Base-by-base conservation (phyloP, 164 flowering plant species). In the Chimonanthus praecox region DNA sequence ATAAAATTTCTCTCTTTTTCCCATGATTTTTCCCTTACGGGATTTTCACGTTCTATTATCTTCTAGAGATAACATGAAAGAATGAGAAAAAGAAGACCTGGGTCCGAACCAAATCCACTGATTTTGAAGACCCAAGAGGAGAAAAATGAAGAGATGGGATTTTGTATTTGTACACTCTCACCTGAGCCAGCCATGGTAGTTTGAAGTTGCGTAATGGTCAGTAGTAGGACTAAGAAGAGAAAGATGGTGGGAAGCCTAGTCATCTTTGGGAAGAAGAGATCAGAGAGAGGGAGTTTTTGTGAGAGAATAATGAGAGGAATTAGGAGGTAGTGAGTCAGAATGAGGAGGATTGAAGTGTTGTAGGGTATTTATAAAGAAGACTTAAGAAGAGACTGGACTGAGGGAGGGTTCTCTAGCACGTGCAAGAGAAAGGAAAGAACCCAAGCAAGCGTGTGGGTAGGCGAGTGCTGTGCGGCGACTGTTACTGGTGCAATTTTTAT, bases 181-280 rank as follows among this genome's bases (percentile, higher is more conserved):
- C 88, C 62, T 72, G 88, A 74, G 71, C 66, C 82, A 65, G 85
- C 87, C 73, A 74, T 68, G 63, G 87, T 47, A 71, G 71, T 44
- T 68, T 80, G 82, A 64, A 84, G 58, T 51, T 83, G 70, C 5
- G 85, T 83, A 63, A 83, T 80, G 76, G 60, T 80, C n/a, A 88
- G 72, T 71, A 88, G 67, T 73, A 88, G 83, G 44, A 74, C 77
- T 15, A 82, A 44, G 15, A 81, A 78, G 5, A 85, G 71, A 69
- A 81, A 54, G 47, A 64, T 47, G 20, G 81, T 66, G 51, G 73
- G 61, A 13, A 68, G 2, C 16, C 68, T 46, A 78, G 74, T 80
- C 85, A 82, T 84, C 45, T 72, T 79, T 64, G 48, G n/a, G 18
- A 58, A 5, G 5, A n/a, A 4, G 45, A 46, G 21, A 16, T 15